Percentiles rank a stretch among this genome's conserved stretches.
Evolutionary conservation across 768 basidiomycete species (phyloP).

Genomic region (Lactarius pseudohatsudake): DNA sequence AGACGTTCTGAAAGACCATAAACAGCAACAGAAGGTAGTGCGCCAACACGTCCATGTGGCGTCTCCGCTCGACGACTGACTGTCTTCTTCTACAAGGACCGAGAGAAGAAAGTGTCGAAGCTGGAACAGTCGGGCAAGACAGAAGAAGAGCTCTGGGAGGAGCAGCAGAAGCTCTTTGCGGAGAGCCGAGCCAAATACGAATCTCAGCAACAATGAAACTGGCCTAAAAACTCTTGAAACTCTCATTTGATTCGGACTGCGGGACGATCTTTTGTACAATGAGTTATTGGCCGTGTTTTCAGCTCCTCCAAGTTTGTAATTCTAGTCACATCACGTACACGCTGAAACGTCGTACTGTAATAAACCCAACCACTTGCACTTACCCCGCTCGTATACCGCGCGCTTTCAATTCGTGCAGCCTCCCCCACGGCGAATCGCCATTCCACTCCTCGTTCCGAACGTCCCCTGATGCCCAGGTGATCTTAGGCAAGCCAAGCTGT

Average conservation of each 20-base stretch:
- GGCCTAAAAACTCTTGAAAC: not conserved
- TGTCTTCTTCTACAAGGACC: slow-evolving; percentile 51
- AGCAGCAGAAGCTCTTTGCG: slow-evolving; percentile 93
- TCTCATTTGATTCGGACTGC: slow-evolving; percentile 14
- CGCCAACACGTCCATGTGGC: slow-evolving; percentile 12
- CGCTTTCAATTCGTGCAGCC: slow-evolving; percentile 53
- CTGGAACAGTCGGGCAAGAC: slow-evolving; percentile 86
- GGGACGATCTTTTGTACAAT: slow-evolving; percentile 22
- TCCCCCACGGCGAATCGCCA: slow-evolving; percentile 56
- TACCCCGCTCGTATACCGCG: slow-evolving; percentile 39
- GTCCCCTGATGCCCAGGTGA: slow-evolving; percentile 36
- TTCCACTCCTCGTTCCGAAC: slow-evolving; percentile 57
- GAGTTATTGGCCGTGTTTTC: slow-evolving; percentile 21
- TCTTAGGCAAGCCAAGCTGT: slow-evolving; percentile 69
- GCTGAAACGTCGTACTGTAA: slow-evolving; percentile 21
- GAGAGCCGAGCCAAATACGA: slow-evolving; percentile 80
- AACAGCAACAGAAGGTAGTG: slow-evolving; percentile 88
- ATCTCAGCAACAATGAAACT: slow-evolving; percentile 41
- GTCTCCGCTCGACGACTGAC: slow-evolving; percentile 1
- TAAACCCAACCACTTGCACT: slow-evolving; percentile 36
- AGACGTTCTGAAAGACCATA: slow-evolving; percentile 93
- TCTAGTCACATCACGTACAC: slow-evolving; percentile 21
- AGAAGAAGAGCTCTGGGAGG: slow-evolving; percentile 82
- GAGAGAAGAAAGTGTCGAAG: slow-evolving; percentile 91
- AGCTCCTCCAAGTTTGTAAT: slow-evolving; percentile 16